phyloP scores from a whole-genome alignment of 1,139 yeast species.

The Hyphopichia pseudoburtonii region DNA sequence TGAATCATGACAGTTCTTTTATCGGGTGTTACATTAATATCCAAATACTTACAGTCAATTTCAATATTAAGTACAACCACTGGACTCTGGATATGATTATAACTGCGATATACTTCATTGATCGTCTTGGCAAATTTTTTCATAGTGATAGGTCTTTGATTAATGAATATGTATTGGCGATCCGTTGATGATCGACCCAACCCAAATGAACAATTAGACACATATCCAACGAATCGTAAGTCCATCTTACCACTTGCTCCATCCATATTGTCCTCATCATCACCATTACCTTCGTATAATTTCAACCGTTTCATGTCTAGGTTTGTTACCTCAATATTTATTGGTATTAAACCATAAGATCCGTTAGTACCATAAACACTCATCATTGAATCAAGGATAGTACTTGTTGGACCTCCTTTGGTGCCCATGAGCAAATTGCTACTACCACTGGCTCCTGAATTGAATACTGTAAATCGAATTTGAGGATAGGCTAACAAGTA shows the following conservation, averaged over 20 bases:
- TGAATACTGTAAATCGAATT: slow-evolving; percentile 59
- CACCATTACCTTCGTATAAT: slow-evolving; percentile 10
- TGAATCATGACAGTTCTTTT: slow-evolving; percentile 73
- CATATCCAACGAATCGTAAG: slow-evolving; percentile 52
- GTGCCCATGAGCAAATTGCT: slow-evolving; percentile 51
- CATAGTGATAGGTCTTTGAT: slow-evolving; percentile 69
- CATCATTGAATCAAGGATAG: slow-evolving; percentile 52
- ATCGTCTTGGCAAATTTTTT: slow-evolving; percentile 58
- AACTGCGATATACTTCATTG: slow-evolving; percentile 71
- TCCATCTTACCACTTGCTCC: slow-evolving; percentile 10
- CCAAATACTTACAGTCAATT: slow-evolving; percentile 55
- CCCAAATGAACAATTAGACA: slow-evolving; percentile 79
- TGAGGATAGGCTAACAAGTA: slow-evolving; percentile 64
- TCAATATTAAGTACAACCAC: slow-evolving; percentile 62
- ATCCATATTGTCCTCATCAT: slow-evolving; percentile 10
- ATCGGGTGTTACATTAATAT: slow-evolving; percentile 90
- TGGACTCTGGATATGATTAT: slow-evolving; percentile 74
- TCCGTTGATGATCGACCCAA: slow-evolving; percentile 64
- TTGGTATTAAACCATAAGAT: slow-evolving; percentile 52
- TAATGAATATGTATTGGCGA: slow-evolving; percentile 72
- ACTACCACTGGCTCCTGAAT: slow-evolving; percentile 48
- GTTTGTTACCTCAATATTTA: slow-evolving; percentile 34
- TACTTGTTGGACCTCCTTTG: slow-evolving; percentile 41
- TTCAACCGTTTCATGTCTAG: slow-evolving; percentile 18
- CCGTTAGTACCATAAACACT: slow-evolving; percentile 72